Evolutionary conservation across 2,329 filamentous ascomycete genomes (phyloP).

Genomic region (Colletotrichum destructivum): DNA sequence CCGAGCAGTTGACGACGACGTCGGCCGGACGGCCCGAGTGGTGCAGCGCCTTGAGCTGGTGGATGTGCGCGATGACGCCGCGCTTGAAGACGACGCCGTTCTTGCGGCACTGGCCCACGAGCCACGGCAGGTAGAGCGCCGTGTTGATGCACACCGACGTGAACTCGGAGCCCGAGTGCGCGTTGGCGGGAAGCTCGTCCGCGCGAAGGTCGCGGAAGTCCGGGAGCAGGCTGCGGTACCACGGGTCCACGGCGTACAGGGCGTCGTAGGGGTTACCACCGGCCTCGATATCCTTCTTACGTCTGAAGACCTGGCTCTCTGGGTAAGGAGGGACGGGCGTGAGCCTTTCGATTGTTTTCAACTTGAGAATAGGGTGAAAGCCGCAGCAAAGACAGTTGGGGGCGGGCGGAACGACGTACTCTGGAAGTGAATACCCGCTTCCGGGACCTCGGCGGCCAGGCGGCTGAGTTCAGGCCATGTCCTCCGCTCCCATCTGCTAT

Average conservation of each 20-base stretch:
- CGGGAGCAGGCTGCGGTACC: conserved; percentile 81
- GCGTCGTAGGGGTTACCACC: conserved; percentile 77
- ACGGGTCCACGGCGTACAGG: conserved; percentile 76
- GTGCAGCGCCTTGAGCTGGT: conserved; percentile 71
- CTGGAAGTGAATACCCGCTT: conserved; percentile 83
- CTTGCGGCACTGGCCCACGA: conserved; percentile 76
- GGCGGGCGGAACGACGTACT: conserved; percentile 51
- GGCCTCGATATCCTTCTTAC: conserved; percentile 71
- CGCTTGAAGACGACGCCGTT: conserved; percentile 71
- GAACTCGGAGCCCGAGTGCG: conserved; percentile 72
- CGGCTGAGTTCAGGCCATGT: conserved; percentile 72
- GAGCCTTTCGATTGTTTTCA: too few species aligned
- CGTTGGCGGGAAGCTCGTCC: conserved; percentile 71
- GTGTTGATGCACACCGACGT: conserved; percentile 82
- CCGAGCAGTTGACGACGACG: conserved; percentile 80
- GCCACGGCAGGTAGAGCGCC: conserved; percentile 79
- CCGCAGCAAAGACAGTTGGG: conserved; percentile 40
- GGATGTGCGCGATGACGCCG: conserved; percentile 69
- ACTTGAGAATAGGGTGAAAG: conserved; percentile 50
- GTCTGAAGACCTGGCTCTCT: conserved; percentile 62
- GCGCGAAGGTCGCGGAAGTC: conserved; percentile 77
- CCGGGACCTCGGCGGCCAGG: conserved; percentile 73
- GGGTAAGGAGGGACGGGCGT: not conserved
- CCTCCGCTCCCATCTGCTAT: conserved; percentile 67
- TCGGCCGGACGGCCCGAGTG: conserved; percentile 72